Evolutionary conservation across 805 yeast genomes (phyloP), one percentile per base, ranked within the genome.

Genomic region (Cyberlindnera meyerae): DNA sequence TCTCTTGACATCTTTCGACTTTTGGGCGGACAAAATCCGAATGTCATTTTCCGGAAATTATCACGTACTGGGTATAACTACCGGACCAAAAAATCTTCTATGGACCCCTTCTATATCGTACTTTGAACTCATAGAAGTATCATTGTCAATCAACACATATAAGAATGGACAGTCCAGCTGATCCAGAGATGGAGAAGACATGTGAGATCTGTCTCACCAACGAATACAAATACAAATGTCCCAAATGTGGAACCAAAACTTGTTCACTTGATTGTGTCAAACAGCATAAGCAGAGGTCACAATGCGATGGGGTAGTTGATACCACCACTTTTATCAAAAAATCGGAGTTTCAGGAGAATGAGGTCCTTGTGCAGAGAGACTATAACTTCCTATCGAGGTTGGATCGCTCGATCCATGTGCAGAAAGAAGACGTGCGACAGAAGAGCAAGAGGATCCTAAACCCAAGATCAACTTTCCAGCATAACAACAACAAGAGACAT

Each of bases 221-320:
- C 5, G 55, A 48, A 18, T 64, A 68, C 39, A 82, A 79, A 51
- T 89, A 89, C 55, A 77, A 70, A 11, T 89, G 97, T 57, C 96
- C 96, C 0, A 79, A 81, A 13, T 89, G 97, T 53, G 61, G 62
- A 6, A 56, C 64, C 5, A 68, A 62, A 39, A 82, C 90, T 0
- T 89, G 97, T 55, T 76, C 83, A 0, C 54, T 84, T 6, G 67
- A 51, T 8, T 89, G 96, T 62, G 84, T 82, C 18, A 76, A 73
- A 42, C 54, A 68, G 16, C 97, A 89, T 53, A 87, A 87, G 57
- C 49, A 46, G 5, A 71, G 72, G 34, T 61, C 72, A 8, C 66
- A 67, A 15, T 89, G 97, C 54, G 62, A 76, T 4, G 96, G 96
- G 0, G 45, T 51, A 14, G 70, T 77, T 24, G 86, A 82, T 51